Evolutionary conservation across 305 asterid genomes (phyloP), one percentile per base, ranked within the genome.

Genomic region (Nicotiana rustica): DNA sequence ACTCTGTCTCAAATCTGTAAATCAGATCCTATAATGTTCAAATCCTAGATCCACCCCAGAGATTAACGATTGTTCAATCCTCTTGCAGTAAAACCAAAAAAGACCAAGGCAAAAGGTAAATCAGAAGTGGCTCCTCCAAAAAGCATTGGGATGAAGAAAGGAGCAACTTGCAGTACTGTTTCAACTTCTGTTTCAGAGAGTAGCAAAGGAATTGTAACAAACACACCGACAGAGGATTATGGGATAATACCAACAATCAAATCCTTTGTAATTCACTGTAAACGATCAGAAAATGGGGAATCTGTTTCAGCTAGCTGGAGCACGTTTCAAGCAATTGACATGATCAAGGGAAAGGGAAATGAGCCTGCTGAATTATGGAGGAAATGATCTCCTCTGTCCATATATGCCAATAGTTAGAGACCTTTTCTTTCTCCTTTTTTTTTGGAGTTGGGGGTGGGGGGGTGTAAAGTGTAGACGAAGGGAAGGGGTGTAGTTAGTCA

Each of bases 231-330:
- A 69, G 77, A 69, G 10, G 12, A 38, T 68, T 8, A n/a, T 2
- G 77, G 10, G n/a, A 69, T 9, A 52, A 41, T 6, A 71, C 78
- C 78, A 71, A 0, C 78, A 12, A 44, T 44, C 38, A 71, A 71
- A 71, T 8, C 61, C 36, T 44, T 71, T 19, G 38, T 18, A 41
- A 19, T 71, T 21, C 14, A 73, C 15, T 55, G 59, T 4, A 14
- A 13, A 55, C 59, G 59, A 3, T 55, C 59, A 55, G 59, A 55
- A 55, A 55, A 55, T 55, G 59, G 1, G 59, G 17, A 55, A 14
- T 44, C 52, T 8, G n/a, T 55, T 55, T 55, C 59, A 55, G 59
- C 59, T 14, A 55, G 15, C 6, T 55, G 59, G 59, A 55, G 59
- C 59, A 12, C 15, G 4, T 13, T 55, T 55, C 59, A 55, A 55